These are phyloP conservation scores for Teunomyces gatunensis DNA, from an alignment of 805 yeast genomes.

Conservation along the genomic window DNA sequence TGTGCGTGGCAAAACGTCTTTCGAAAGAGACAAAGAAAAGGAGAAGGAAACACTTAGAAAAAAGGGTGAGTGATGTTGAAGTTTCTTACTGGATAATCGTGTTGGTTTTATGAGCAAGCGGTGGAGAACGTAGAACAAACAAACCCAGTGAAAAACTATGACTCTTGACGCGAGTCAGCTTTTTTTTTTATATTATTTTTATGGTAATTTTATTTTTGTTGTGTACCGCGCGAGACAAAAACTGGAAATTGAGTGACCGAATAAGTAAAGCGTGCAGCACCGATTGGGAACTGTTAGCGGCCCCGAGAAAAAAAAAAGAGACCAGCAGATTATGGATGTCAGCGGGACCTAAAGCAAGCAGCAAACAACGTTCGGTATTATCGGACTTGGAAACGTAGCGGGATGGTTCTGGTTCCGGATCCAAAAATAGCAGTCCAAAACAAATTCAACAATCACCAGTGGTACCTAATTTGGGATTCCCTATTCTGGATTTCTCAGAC, in stretches of 20 bases:
- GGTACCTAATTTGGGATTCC: too few relatives aligned
- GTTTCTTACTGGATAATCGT: neutral
- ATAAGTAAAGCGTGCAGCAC: neutral
- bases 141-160: neutral
- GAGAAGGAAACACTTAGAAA: neutral
- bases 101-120: neutral
- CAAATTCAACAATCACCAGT: neutral
- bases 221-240: neutral
- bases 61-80: neutral
- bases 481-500: neutral
- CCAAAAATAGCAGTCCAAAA: neutral
- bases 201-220: too few relatives aligned
- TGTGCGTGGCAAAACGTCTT: neutral
- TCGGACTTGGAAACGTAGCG: neutral
- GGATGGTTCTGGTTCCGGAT: too few relatives aligned
- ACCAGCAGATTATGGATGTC: too few relatives aligned
- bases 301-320: too few relatives aligned
- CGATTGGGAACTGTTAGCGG: conserved; percentile 1
- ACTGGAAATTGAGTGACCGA: neutral
- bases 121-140: neutral
- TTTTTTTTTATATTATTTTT: neutral
- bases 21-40: neutral
- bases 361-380: neutral
- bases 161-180: conserved; percentile 1
- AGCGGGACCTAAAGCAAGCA: neutral